These are phyloP conservation scores for Onygenales sp. DNA, from an alignment of 2,329 filamentous ascomycete species.

Conservation along the genomic window DNA sequence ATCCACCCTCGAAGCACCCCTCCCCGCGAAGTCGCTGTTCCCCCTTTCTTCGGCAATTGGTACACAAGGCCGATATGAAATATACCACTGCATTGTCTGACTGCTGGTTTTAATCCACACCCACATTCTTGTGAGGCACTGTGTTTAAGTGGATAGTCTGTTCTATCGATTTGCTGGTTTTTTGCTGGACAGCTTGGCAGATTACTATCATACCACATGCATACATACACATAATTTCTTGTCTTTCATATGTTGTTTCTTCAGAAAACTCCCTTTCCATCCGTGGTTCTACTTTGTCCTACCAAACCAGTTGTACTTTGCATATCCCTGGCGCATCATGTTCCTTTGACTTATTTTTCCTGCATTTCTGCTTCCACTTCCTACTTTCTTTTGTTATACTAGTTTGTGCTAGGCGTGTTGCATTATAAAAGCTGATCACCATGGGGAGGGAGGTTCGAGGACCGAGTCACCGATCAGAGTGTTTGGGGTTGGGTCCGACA, in stretches of 20 bases:
- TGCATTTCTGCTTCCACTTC: slow-evolving; percentile 1
- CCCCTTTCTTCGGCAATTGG: neutral
- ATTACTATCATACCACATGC: neutral
- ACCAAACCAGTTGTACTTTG: neutral
- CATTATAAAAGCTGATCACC: neutral
- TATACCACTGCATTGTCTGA: no score
- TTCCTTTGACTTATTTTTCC: slow-evolving; percentile 1
- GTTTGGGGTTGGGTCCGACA: neutral
- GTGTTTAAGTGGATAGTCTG: neutral
- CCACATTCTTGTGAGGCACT: neutral
- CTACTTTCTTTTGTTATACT: neutral
- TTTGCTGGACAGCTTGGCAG: neutral
- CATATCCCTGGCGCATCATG: slow-evolving; percentile 2
- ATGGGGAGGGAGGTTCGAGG: neutral
- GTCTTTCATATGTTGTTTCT: neutral
- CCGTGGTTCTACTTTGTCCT: neutral
- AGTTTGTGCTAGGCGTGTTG: neutral
- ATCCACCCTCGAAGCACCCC: no score
- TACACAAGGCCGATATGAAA: no score
- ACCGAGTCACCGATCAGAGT: neutral
- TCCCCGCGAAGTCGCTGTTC: no score
- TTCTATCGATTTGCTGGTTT: neutral
- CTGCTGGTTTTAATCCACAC: no score
- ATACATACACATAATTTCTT: neutral
- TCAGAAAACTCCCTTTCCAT: neutral